These are phyloP conservation scores for Phytomonas sp. DNA, from an alignment of 208 protist species.

Conservation along the genomic window DNA sequence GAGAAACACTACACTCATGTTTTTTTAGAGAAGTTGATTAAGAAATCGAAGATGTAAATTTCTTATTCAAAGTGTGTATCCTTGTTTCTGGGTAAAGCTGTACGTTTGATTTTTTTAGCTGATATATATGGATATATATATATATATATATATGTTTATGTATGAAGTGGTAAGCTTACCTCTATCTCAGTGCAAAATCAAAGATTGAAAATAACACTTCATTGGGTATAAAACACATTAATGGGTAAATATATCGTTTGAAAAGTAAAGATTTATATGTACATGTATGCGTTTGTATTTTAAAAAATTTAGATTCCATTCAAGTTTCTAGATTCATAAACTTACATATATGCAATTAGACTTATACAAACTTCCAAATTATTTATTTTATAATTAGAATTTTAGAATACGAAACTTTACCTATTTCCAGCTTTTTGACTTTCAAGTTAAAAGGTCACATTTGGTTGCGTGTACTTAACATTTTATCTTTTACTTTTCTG, in stretches of 20 bases:
- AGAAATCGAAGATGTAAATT: slow-evolving; percentile 1
- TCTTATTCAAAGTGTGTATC: not conserved
- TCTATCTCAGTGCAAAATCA: not conserved
- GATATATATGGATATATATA: not conserved
- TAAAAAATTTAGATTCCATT: not conserved
- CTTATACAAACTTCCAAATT: not conserved
- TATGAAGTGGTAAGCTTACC: not conserved
- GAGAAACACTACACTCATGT: not conserved
- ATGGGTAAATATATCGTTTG: not conserved
- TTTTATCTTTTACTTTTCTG: not conserved
- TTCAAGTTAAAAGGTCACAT: not conserved
- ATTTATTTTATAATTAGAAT: not conserved
- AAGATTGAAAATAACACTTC: not conserved
- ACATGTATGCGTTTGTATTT: not conserved
- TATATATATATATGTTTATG: not conserved
- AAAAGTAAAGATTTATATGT: not conserved
- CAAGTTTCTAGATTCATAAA: not conserved
- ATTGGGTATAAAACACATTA: not conserved
- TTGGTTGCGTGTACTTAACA: not conserved
- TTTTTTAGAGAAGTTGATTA: not conserved
- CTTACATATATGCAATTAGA: not conserved
- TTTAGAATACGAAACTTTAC: not conserved
- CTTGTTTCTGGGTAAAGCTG: slow-evolving; percentile 8
- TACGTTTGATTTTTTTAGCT: not conserved
- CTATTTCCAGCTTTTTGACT: not conserved